Base-by-base conservation (phyloP, 805 yeast genomes). In the Grigorovia jiainica region DNA sequence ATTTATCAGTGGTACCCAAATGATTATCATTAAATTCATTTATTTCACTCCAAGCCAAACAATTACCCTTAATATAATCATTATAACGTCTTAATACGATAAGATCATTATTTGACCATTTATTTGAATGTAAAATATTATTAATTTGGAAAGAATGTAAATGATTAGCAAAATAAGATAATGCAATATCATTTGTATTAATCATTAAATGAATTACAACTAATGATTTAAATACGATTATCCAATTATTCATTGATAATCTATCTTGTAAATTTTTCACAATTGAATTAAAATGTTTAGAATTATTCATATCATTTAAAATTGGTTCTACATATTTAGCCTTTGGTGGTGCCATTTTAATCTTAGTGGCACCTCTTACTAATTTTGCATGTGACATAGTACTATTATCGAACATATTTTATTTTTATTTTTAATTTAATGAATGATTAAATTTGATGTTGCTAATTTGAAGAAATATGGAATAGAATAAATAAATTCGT, bases 251-350 rank as follows among this genome's bases (percentile, higher is more conserved):
- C 3, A 87, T 94, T 42, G 75, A 76, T 39, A 86, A 67, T 39
- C 95, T 67, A 18, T 58, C 55, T 23, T 70, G 70, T 43, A 90
- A 64, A 1, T 82, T 67, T 39, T 71, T 67, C 77, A 89, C 79
- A 32, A 89, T 80, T 15, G 78, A 75, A 43, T 70, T 69, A 53
- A 90, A 79, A 48, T 83, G 70, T 6, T 48, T 52, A 16, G 53
- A 53, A 37, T 54, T 51, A 15, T 59, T 47, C 1, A 72, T 63
- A 3, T 69, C 68, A 37, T 63, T 71, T 29, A 92, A 70, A 40
- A 92, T 85, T 2, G 97, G 97, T 64, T 89, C 96, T 41, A 90
- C 79, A 59, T 92, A 92, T 62, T 92, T 92, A 29, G 95, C 83
- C 66, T 92, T 92, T 7, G 98, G 98, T 17, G 97, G 95, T 9